Evolutionary conservation across 2,329 filamentous ascomycete genomes (phyloP), one percentile per base, ranked within the genome.

Genomic region (Alternaria novae-zelandiae): DNA sequence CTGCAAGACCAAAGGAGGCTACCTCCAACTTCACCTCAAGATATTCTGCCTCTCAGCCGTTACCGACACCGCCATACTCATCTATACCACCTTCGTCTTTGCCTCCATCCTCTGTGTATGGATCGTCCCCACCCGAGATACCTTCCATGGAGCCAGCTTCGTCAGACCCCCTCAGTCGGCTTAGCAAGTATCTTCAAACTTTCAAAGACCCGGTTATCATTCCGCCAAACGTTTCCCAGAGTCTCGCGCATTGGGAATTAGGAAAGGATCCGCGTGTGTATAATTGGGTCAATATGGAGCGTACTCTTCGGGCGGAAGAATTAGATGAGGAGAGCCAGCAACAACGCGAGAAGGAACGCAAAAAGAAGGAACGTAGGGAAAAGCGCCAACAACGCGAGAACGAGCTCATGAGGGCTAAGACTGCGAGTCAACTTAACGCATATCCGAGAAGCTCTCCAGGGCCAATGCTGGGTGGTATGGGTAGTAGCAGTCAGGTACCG

Each of bases 231-330:
- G 70, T 83, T 6, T 70, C 67, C 21, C 75, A 77, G 44, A 65
- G 83, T 15, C 74, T 84, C 6, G 68, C 74, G 30, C 83, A 84
- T 59, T 85, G 83, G 83, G 65, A 72, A 9, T 43, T 72, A 2
- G 81, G 79, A 23, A 61, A 68, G 5, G 78, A 83, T 54, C 81
- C 81, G 2, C 65, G 55, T 4, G 64, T 63, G 6, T 85, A 84
- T 64, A 77, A 82, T 54, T 84, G 80, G 80, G 70, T 76, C 21
- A 65, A 76, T 2, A 77, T 71, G 4, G 78, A 78, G 25, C 72
- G 70, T 23, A 63, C 65, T 30, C 50, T 73, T n/a, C 69, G 63
- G 11, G 70, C 75, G 26, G 75, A 78, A 17, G 32, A 63, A 15
- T 70, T 73, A 5, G 77, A 81, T 12, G 79, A 79, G 25, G 63